These are phyloP conservation scores for Lunularia cruciata DNA, from an alignment of 225 moss, liverwort and hornwort genomes.

Conservation along the genomic window DNA sequence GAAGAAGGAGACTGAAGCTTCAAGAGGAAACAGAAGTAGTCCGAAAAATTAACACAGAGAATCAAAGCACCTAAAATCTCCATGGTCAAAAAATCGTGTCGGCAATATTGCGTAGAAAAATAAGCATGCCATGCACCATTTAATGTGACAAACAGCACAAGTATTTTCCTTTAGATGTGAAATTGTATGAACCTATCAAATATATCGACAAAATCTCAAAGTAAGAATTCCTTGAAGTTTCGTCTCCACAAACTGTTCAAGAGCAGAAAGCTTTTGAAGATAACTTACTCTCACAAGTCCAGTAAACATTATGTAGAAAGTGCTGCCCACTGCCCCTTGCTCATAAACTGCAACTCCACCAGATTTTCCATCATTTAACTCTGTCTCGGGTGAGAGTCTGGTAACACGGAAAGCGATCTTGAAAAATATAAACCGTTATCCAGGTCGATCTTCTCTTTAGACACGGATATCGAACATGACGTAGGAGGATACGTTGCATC, in stretches of 20 bases:
- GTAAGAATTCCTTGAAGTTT: background rate
- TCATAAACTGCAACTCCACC: slow-evolving; percentile 54
- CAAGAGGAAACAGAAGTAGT: background rate
- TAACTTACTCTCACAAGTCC: slow-evolving; percentile 58
- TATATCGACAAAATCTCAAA: background rate
- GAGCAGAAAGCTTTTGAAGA: background rate
- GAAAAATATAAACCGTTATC: too few relatives aligned
- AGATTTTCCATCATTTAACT: slow-evolving; percentile 14
- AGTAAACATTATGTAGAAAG: slow-evolving; percentile 68
- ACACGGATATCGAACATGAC: too few relatives aligned
- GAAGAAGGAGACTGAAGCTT: background rate
- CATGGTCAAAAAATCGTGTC: too few relatives aligned
- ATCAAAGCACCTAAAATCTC: too few relatives aligned
- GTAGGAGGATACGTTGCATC: too few relatives aligned
- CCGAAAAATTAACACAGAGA: too few relatives aligned
- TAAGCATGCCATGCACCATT: too few relatives aligned
- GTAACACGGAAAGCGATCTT: background rate
- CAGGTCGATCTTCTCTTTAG: too few relatives aligned
- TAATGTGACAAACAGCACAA: too few relatives aligned
- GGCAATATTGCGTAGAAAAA: too few relatives aligned
- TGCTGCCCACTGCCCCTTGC: slow-evolving; percentile 51
- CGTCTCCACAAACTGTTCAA: background rate
- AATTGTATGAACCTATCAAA: background rate
- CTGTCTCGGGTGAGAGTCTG: background rate
- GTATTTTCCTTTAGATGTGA: too few relatives aligned